These are phyloP conservation scores for Lentinus tigrinus DNA, from an alignment of 768 basidiomycete species.

Conservation along the genomic window DNA sequence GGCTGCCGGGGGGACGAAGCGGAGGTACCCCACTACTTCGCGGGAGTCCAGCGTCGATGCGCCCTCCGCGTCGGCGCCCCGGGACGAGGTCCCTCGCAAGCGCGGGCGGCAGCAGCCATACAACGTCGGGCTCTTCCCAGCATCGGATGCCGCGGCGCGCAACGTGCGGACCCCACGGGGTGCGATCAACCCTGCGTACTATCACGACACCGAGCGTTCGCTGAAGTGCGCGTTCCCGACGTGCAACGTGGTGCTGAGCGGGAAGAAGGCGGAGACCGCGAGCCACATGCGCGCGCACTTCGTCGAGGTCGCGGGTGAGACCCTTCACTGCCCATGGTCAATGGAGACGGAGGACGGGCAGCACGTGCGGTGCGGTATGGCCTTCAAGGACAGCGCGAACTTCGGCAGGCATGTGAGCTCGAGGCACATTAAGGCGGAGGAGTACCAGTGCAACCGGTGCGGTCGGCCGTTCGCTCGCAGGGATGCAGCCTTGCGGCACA, in stretches of 20 bases:
- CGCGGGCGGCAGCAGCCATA: slow-evolving; percentile 9
- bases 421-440: slow-evolving; percentile 11
- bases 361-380: slow-evolving; percentile 5
- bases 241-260: slow-evolving; percentile 6
- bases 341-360: not conserved
- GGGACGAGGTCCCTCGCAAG: not conserved
- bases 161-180: not conserved
- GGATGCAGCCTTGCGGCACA: slow-evolving; percentile 16
- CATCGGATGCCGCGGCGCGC: not conserved
- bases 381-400: slow-evolving; percentile 19
- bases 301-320: not conserved
- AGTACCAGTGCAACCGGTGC: slow-evolving; percentile 14
- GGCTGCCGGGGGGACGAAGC: not conserved
- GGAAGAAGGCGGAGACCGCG: slow-evolving; percentile 16
- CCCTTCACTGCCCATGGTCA: slow-evolving; percentile 9
- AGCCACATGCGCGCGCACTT: slow-evolving; percentile 16
- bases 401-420: slow-evolving; percentile 15
- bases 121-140: slow-evolving; percentile 2
- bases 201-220: slow-evolving; percentile 8
- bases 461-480: slow-evolving; percentile 9
- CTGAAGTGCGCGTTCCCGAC: slow-evolving; percentile 6
- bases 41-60: slow-evolving; percentile 6
- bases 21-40: slow-evolving; percentile 1
- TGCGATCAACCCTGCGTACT: slow-evolving; percentile 14
- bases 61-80: not conserved